phyloP scores from a whole-genome alignment of 1,284 basidiomycete species.

The Pseudozyma sp. region DNA sequence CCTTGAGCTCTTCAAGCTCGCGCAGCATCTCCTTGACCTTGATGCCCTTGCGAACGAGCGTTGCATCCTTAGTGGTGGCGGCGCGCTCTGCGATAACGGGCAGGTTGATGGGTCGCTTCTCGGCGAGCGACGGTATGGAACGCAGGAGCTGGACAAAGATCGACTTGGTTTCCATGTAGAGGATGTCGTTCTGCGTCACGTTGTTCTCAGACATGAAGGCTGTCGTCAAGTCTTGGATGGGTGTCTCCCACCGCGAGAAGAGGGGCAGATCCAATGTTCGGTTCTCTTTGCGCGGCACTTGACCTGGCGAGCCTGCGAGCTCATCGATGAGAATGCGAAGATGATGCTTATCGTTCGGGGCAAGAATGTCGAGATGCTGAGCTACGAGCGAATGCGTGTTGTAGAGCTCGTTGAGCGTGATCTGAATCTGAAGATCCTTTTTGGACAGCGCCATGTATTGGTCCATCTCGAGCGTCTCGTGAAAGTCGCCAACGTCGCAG shows the following conservation, averaged over 20 bases:
- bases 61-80: conserved; percentile 95
- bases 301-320: conserved; percentile 87
- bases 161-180: conserved; percentile 99
- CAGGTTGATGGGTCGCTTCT: conserved; percentile 88
- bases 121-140: conserved; percentile 82
- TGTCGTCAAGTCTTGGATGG: conserved; percentile 94
- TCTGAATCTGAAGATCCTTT: conserved; percentile 96
- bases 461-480: conserved; percentile 99
- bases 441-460: conserved; percentile 99
- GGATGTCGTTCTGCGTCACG: conserved; percentile 96
- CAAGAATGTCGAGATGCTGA: conserved; percentile 93
- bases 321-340: conserved; percentile 95
- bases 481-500: conserved; percentile 99
- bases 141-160: conserved; percentile 98
- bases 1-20: conserved; percentile 89
- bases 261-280: conserved; percentile 89
- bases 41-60: conserved; percentile 93
- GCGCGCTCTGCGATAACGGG: conserved; percentile 90
- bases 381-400: conserved; percentile 94
- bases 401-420: conserved; percentile 99
- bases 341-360: conserved; percentile 96
- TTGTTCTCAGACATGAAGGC: conserved; percentile 91
- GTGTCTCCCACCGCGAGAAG: conserved; percentile 98
- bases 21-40: conserved; percentile 99
- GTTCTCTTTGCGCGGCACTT: conserved; percentile 98